Evolutionary conservation across 1,139 yeast genomes (phyloP).

Genomic region (Candida sp.): DNA sequence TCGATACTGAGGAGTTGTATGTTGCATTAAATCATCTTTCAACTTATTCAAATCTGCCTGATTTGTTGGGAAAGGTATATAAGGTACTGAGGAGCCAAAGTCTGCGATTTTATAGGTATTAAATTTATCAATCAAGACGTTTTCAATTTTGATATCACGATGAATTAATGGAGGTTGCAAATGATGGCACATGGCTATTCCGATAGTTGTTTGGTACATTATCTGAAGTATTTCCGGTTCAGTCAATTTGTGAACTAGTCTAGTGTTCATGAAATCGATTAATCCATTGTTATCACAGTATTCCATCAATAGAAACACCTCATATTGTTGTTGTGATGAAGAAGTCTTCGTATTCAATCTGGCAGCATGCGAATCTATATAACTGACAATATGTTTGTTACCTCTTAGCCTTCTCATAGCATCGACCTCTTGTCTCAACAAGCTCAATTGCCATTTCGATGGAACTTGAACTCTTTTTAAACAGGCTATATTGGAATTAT

Average conservation of each 20-base stretch:
- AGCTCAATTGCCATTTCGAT: conserved; percentile 63
- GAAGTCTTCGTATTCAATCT: conserved; percentile 39
- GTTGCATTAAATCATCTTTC: conserved; percentile 81
- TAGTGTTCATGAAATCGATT: conserved; percentile 92
- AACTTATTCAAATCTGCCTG: conserved; percentile 64
- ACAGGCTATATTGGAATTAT: conserved; percentile 53
- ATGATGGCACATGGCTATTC: conserved; percentile 87
- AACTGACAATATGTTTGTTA: conserved; percentile 75
- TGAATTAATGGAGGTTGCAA: conserved; percentile 80
- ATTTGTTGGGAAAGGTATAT: conserved; percentile 60
- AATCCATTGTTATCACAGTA: conserved; percentile 83
- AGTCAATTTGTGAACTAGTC: conserved; percentile 74
- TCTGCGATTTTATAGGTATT: conserved; percentile 85
- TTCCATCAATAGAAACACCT: conserved; percentile 91
- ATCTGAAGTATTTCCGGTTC: conserved; percentile 82
- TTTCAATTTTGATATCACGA: conserved; percentile 93
- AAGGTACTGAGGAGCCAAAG: conserved; percentile 87
- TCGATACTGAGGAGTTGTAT: conserved; percentile 97
- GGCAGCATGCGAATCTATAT: conserved; percentile 95
- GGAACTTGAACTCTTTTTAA: conserved; percentile 74
- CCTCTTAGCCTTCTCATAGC: conserved; percentile 82
- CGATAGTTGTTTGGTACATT: conserved; percentile 79
- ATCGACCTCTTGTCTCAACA: conserved; percentile 74
- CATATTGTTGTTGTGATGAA: conserved; percentile 51
- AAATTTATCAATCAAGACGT: conserved; percentile 74